A percentile compares a stretch with the other conserved stretches of the same genome.
Evolutionary conservation across 768 basidiomycete genomes (phyloP).

Genomic region (Galerina sulciceps): DNA sequence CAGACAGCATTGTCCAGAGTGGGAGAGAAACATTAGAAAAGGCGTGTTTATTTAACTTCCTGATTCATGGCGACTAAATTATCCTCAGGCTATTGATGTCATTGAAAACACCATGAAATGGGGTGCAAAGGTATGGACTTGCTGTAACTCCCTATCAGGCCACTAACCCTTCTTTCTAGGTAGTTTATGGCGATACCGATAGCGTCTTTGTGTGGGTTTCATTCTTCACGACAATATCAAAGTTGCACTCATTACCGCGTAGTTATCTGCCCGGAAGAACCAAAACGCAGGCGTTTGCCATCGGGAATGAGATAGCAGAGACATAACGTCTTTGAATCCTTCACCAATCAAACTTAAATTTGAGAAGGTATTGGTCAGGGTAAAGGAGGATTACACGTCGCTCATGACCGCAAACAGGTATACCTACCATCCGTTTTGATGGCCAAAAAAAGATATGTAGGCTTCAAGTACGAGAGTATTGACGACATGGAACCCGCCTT

Average conservation of each 20-base stretch:
- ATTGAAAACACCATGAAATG: constrained; percentile 82
- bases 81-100: constrained; percentile 74
- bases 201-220: constrained; percentile 77
- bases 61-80: not conserved
- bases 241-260: not conserved
- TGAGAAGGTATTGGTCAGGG: constrained; percentile 73
- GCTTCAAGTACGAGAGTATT: constrained; percentile 89
- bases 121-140: constrained; percentile 64
- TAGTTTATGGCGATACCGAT: constrained; percentile 98
- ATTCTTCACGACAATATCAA: not conserved
- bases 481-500: constrained; percentile 82
- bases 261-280: constrained; percentile 86
- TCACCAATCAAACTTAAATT: constrained; percentile 95
- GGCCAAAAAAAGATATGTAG: constrained; percentile 98
- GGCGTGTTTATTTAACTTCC: constrained; percentile 41
- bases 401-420: constrained; percentile 60
- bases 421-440: constrained; percentile 94
- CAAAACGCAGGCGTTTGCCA: constrained; percentile 91
- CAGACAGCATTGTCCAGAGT: constrained; percentile 96
- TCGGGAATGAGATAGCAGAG: constrained; percentile 93
- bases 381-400: not conserved
- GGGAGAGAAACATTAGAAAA: constrained; percentile 95
- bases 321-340: constrained; percentile 87
- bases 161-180: constrained; percentile 36
- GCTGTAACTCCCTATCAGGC: not conserved